Evolutionary conservation across 805 yeast species (phyloP), one percentile per base, ranked within the genome.

Genomic region (Candida gorgasii): DNA sequence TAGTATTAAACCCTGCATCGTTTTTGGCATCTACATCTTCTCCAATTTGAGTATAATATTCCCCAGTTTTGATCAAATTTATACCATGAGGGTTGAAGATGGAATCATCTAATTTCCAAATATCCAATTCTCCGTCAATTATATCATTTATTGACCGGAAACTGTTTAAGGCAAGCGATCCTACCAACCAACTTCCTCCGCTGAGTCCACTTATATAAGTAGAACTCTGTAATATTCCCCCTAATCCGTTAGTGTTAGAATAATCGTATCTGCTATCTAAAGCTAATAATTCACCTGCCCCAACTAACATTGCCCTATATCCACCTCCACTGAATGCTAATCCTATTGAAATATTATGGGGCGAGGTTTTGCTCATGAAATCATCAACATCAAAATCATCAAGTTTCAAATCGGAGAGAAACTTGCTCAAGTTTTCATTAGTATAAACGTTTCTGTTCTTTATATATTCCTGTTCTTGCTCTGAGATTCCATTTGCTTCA

Each of bases 41-140:
- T 2, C 48, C 44, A 18, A 68, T 59, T 3, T 55, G 53, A 9
- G 48, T 44, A 78, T 82, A 83, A 54, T 77, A 76, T n/a, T 65
- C 54, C 6, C 69, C 68, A 2, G 82, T 75, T 28, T 67, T 58
- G 46, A 82, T 61, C 38, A 83, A 52, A 51, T 84, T 78, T 50
- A 72, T 51, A 1, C 93, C 92, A 48, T 79, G 82, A 11, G 86
- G 82, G 46, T 74, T 69, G 51, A 81, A 59, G 31, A 88, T 79
- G 4, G 82, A 72, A 50, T 80, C 67, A 9, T 72, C 71, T 40
- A 88, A 69, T 51, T 87, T 79, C 96, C 96, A 88, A 42, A 86
- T 73, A 17, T 57, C 55, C 11, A 48, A 42, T 8, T 53, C 43
- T 5, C 55, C 57, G 13, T 49, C 42, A 13, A 65, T 8, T 15